A percentile compares a stretch with the other conserved stretches of the same genome.
These are phyloP conservation scores for Schizosaccharomyces japonicus DNA, from an alignment of 805 yeast genomes.

Conservation along the genomic window DNA sequence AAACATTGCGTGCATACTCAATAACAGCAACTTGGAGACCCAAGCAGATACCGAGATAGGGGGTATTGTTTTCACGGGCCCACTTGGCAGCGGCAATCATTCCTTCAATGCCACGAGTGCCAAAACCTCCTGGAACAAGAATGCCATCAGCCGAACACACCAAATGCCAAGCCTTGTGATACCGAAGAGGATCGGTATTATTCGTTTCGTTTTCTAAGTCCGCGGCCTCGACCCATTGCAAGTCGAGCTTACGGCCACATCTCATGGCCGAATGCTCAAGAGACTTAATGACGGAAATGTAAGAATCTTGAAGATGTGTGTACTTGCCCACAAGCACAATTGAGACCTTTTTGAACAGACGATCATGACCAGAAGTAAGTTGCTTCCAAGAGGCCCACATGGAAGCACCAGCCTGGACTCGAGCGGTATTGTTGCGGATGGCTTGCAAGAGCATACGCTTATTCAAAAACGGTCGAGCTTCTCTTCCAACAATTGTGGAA, in stretches of 20 bases:
- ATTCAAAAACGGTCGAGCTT: constrained; percentile 45
- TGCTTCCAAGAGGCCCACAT: constrained; percentile 57
- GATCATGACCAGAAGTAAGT: constrained; percentile 52
- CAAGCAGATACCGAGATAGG: constrained; percentile 88
- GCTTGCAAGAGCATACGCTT: constrained; percentile 40
- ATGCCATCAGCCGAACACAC: constrained; percentile 90
- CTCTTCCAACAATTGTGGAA: constrained; percentile 71
- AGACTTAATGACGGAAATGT: constrained; percentile 80
- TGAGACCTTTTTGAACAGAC: constrained; percentile 62
- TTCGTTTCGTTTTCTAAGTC: constrained; percentile 48
- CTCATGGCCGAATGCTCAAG: constrained; percentile 88
- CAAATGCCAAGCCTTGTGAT: constrained; percentile 87
- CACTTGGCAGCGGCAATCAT: constrained; percentile 91
- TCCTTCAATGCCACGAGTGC: constrained; percentile 91
- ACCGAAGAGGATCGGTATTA: constrained; percentile 40
- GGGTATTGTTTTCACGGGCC: constrained; percentile 90
- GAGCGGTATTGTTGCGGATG: constrained; percentile 25
- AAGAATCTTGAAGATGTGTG: constrained; percentile 84
- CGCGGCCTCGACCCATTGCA: constrained; percentile 88
- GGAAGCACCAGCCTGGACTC: constrained; percentile 37
- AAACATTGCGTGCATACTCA: constrained; percentile 64
- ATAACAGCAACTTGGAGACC: constrained; percentile 95
- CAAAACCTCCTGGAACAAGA: constrained; percentile 96
- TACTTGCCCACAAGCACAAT: constrained; percentile 96
- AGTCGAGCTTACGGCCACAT: constrained; percentile 59